phyloP scores from a whole-genome alignment of 2,329 filamentous ascomycete species.

The Alternaria postmessia region DNA sequence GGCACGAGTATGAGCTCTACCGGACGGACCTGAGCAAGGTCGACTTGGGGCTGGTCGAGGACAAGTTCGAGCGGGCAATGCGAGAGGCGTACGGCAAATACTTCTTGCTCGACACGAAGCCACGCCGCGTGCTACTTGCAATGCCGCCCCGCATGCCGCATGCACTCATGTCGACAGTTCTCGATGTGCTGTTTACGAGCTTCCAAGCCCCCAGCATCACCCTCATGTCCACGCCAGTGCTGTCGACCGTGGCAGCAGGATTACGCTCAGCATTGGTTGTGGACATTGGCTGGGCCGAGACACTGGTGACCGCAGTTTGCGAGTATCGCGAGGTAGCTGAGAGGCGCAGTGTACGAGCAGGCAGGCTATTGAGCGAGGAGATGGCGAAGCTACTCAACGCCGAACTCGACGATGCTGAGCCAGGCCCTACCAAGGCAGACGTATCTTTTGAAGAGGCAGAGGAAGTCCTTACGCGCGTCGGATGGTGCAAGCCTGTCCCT shows the following conservation, averaged over 20 bases:
- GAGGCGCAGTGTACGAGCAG: slow-evolving; percentile 75
- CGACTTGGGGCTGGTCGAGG: slow-evolving; percentile 81
- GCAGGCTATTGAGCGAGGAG: slow-evolving; percentile 73
- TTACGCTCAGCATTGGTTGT: slow-evolving; percentile 85
- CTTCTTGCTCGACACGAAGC: slow-evolving; percentile 74
- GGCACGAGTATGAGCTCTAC: slow-evolving; percentile 77
- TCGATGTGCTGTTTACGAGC: slow-evolving; percentile 80
- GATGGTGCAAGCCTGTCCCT: slow-evolving; percentile 70
- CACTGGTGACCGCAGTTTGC: slow-evolving; percentile 83
- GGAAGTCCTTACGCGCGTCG: slow-evolving; percentile 75
- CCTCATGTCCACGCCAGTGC: slow-evolving; percentile 78
- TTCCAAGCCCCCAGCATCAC: slow-evolving; percentile 84
- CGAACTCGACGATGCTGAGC: slow-evolving; percentile 46
- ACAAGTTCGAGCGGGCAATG: slow-evolving; percentile 84
- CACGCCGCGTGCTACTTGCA: slow-evolving; percentile 76
- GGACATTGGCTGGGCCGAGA: slow-evolving; percentile 93
- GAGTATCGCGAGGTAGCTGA: slow-evolving; percentile 85
- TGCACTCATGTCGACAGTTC: slow-evolving; percentile 75
- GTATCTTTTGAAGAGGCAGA: slow-evolving; percentile 78
- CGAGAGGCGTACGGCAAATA: slow-evolving; percentile 84
- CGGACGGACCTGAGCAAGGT: slow-evolving; percentile 73
- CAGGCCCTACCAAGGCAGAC: slow-evolving; percentile 33
- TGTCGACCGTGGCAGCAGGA: slow-evolving; percentile 79
- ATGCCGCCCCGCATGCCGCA: slow-evolving; percentile 81
- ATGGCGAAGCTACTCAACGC: slow-evolving; percentile 71